Base-by-base conservation (phyloP, 495 filamentous ascomycete species). In the Staphylotrichum longicolle region DNA sequence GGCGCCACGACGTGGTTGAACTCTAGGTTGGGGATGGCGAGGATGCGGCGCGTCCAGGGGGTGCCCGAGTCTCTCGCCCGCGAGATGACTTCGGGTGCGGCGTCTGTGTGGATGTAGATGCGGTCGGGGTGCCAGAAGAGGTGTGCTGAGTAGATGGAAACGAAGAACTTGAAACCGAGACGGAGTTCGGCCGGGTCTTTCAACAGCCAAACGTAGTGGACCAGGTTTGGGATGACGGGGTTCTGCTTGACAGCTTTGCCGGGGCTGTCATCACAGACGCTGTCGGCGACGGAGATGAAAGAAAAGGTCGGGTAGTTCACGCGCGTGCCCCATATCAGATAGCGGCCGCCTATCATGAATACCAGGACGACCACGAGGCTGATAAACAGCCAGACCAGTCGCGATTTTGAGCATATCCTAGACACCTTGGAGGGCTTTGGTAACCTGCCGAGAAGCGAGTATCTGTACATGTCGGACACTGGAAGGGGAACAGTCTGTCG, bases 41-140 rank as follows among this genome's bases (percentile, higher is more conserved):
- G 51, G 15, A 63, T 34, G 20, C 65, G 59, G 15, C 35, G 7
- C 3, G 67, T 70, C 65, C 62, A 67, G 1, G 7, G 14, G 15
- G 45, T 20, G 32, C 58, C 61, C 0, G 32, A 41, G 4, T 33
- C 7, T 27, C 37, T 57, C 10, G 67, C 67, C 4, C 41, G 42
- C 2, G 42, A 50, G 42, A 53, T 34, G 8, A 55, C 20, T 5
- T 54, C 58, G 0, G 62, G 62, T 3, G 56, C 0, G 27, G 62
- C 67, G 48, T 70, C 67, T 20, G 67, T 70, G 53, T 70, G 67
- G 47, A 70, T 45, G 42, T 65, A 70, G 45, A 70, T 68, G 5
- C 20, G 32, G 0, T 63, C 53, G 7, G 67, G 67, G 8, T 44
- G 15, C 44, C 59, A 54, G 57, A 44, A 61, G n/a, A 65, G 27